Evolutionary conservation across 495 filamentous ascomycete genomes (phyloP), one percentile per base, ranked within the genome.

Genomic region (Aspergillus carlsbadensis): DNA sequence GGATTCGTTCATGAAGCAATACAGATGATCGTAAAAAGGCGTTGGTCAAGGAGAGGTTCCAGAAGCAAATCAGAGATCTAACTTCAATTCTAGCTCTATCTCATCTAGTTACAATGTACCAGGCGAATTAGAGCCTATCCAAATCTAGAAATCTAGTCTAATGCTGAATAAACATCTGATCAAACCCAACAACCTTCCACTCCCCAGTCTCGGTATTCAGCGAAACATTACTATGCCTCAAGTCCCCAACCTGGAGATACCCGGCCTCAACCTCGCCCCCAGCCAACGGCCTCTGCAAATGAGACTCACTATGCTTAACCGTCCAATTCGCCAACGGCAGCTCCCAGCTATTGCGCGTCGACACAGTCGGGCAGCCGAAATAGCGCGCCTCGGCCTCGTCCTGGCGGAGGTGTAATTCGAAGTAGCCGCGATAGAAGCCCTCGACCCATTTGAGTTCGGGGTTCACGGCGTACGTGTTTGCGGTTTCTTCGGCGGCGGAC

Each of bases 361-460:
- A 62, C 18, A 81, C 69, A 8, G 70, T 73, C 18, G 77, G 76
- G n/a, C 74, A 61, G 20, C 58, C 52, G 17, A 60, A 60, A 21
- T 56, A 60, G 34, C 33, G 15, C 3, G 58, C 58, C 24, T 58
- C 54, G 10, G 42, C 56, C 29, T 72, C 68, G 34, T 78, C 68
- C 58, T 79, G 75, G 17, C 62, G 66, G 6, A 85, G 57, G 47
- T 74, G 68, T 6, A 87, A 64, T 34, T 84, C 78, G 61, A 81
- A 87, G 51, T 84, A 85, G 1, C 82, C 86, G 24, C 85, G 74
- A 62, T 89, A 89, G 62, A 83, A 88, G 36, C 81, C 67, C 57
- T 88, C 86, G 58, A 83, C 79, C 85, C 86, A 89, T 65, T 86
- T 83, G 54, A 89, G 72, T 61, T 84, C 81, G 20, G 65, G 60